phyloP scores from a whole-genome alignment of 2,329 filamentous ascomycete species.

The Didymella pomorum region DNA sequence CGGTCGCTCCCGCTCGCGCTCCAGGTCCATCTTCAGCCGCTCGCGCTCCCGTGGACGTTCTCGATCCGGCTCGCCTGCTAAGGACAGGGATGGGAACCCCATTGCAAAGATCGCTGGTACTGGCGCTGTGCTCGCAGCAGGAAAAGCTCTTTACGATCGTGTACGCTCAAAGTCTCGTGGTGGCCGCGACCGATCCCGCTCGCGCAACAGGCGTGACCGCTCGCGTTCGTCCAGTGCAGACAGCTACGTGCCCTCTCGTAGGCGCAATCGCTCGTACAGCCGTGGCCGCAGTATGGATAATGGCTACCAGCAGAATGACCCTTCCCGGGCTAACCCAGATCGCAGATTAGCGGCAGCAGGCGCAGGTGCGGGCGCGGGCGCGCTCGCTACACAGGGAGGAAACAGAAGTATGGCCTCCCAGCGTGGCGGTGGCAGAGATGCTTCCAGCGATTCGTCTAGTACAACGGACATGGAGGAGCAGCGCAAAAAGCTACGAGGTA shows the following conservation, averaged over 20 bases:
- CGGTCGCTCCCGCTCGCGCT: conserved; percentile 71
- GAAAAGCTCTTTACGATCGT: conserved; percentile 63
- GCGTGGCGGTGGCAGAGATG: conserved; percentile 29
- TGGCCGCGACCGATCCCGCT: conserved; percentile 54
- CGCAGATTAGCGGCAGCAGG: conserved; percentile 49
- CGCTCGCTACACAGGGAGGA: conserved; percentile 37
- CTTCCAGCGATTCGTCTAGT: conserved; percentile 56
- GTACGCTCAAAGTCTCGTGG: conserved; percentile 62
- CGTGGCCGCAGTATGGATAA: conserved; percentile 54
- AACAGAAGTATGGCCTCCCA: conserved; percentile 22
- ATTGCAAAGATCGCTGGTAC: conserved; percentile 59
- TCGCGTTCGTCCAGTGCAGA: conserved; percentile 58
- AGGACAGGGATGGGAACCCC: conserved; percentile 59
- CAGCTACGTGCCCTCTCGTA: conserved; percentile 60
- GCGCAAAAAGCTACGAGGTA: conserved; percentile 70
- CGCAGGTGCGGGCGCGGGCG: conserved; percentile 49
- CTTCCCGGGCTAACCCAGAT: conserved; percentile 47
- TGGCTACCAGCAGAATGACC: conserved; percentile 46
- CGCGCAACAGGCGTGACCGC: conserved; percentile 55
- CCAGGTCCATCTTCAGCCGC: conserved; percentile 51
- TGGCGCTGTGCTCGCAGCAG: conserved; percentile 59
- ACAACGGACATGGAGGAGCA: conserved; percentile 69
- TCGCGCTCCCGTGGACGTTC: conserved; percentile 64
- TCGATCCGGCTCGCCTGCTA: conserved; percentile 43
- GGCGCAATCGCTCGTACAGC: conserved; percentile 50